These are phyloP conservation scores for Rutstroemia sp. DNA, from an alignment of 2,329 filamentous ascomycete species.

Conservation along the genomic window DNA sequence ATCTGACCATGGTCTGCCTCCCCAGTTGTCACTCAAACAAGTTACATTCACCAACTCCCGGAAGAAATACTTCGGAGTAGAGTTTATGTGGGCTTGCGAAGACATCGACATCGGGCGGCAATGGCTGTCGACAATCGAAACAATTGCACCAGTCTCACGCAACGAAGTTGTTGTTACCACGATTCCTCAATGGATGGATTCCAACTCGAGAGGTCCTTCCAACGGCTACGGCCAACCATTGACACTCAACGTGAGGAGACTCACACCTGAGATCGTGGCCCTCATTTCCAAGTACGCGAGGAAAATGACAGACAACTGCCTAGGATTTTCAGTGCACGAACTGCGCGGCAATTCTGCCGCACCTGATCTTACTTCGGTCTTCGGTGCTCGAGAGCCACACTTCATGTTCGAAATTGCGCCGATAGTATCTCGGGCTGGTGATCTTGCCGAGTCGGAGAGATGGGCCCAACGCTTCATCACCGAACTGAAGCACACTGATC, in stretches of 20 bases:
- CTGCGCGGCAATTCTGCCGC: conserved; percentile 21
- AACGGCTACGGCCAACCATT: conserved; percentile 6
- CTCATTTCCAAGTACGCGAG: conserved; percentile 8
- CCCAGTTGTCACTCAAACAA: conserved; percentile 20
- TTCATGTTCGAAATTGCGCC: conserved; percentile 33
- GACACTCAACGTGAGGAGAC: conserved; percentile 10
- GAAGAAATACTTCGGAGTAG: conserved; percentile 23
- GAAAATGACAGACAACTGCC: conserved; percentile 22
- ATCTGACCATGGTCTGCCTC: conserved; percentile 17
- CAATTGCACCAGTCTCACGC: conserved; percentile 24
- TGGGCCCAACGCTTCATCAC: conserved; percentile 19
- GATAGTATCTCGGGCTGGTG: conserved; percentile 18
- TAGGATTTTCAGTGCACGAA: conserved; percentile 28
- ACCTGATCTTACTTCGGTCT: conserved; percentile 21
- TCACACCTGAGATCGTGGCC: conserved; percentile 6
- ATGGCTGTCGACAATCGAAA: conserved; percentile 27
- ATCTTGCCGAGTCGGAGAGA: conserved; percentile 18
- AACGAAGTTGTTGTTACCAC: conserved; percentile 24
- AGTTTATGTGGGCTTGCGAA: conserved; percentile 30
- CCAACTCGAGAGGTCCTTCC: background rate
- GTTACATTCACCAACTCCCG: conserved; percentile 28
- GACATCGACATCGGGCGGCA: conserved; percentile 27
- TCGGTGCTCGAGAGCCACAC: conserved; percentile 28
- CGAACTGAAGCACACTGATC: conserved; percentile 19
- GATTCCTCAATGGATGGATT: conserved; percentile 18